These are phyloP conservation scores for Magnaporthales sp. DNA, from an alignment of 2,329 filamentous ascomycete species.

Conservation along the genomic window DNA sequence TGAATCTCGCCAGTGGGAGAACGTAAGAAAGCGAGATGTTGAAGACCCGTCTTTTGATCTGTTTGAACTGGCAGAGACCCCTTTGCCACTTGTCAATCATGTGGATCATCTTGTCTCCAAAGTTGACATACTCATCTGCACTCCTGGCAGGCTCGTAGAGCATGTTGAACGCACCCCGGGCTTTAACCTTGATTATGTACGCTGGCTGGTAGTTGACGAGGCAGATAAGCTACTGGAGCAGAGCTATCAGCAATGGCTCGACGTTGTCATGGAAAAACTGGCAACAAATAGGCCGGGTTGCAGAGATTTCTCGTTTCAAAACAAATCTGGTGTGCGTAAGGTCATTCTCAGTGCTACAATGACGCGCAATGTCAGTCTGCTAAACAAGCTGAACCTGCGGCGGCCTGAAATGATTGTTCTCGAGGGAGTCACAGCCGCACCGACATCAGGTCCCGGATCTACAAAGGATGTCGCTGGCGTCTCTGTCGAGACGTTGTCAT, in stretches of 20 bases:
- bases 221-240: slow-evolving; percentile 87
- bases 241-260: slow-evolving; percentile 87
- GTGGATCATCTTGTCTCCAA: slow-evolving; percentile 59
- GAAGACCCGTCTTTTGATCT: slow-evolving; percentile 18
- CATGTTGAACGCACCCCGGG: slow-evolving; percentile 78
- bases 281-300: slow-evolving; percentile 35
- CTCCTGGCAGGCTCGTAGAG: slow-evolving; percentile 84
- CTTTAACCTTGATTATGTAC: slow-evolving; percentile 68
- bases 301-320: slow-evolving; percentile 44
- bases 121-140: slow-evolving; percentile 84
- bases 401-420: slow-evolving; percentile 71
- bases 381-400: slow-evolving; percentile 63
- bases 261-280: slow-evolving; percentile 57
- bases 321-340: slow-evolving; percentile 57
- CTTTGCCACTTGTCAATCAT: slow-evolving; percentile 44
- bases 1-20: slow-evolving; percentile 14
- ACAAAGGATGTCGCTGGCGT: slow-evolving; percentile 27
- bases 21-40: slow-evolving; percentile 21
- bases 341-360: slow-evolving; percentile 87
- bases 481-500: slow-evolving; percentile 11
- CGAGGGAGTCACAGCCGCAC: slow-evolving; percentile 29
- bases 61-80: slow-evolving; percentile 24
- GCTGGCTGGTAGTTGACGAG: slow-evolving; percentile 90
- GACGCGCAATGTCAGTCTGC: slow-evolving; percentile 74
- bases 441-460: neutral